Base-by-base conservation (phyloP, 1,284 basidiomycete genomes). In the Melanopsichium pennsylvanicum region DNA sequence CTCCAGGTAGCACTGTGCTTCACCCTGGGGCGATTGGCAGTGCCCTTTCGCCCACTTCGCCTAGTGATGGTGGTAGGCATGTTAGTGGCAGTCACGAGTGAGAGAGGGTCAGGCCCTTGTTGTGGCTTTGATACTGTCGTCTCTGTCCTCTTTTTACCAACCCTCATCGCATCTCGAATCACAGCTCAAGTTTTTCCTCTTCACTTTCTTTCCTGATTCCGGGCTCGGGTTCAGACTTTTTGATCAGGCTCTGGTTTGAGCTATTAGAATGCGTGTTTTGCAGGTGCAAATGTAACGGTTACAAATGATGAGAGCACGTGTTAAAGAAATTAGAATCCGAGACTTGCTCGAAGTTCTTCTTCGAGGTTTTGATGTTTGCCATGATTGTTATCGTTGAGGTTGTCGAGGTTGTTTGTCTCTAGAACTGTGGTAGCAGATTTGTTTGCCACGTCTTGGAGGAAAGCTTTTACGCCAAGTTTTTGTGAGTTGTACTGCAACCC, bases 281-380 rank as follows among this genome's bases (percentile, higher is more conserved):
- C n/a, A n/a, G n/a, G n/a, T n/a, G n/a, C n/a, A n/a, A n/a, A n/a
- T n/a, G n/a, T n/a, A n/a, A n/a, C n/a, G n/a, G n/a, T n/a, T n/a
- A n/a, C n/a, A n/a, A n/a, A n/a, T n/a, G n/a, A n/a, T n/a, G n/a
- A n/a, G n/a, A n/a, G n/a, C n/a, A n/a, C n/a, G n/a, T n/a, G n/a
- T n/a, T n/a, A n/a, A n/a, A n/a, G n/a, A 29, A 34, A 2, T 43
- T 52, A 76, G 35, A 78, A 72, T 11, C 76, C 76, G 2, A 78
- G 61, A 12, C 62, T 57, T 6, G 63, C 58, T 13, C 75, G 57
- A 21, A 78, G 39, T 35, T 76, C 73, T 4, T 78, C 71, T 33
- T 76, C 76, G 1, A 78, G 26, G 21, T 40, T 48, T 2, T 10
- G 23, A 8, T 4, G 18, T 16, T 25, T 15, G 32, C n/a, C n/a